These are phyloP conservation scores for Globisporangium splendens DNA, from an alignment of 352 stramenopile species.

Conservation along the genomic window DNA sequence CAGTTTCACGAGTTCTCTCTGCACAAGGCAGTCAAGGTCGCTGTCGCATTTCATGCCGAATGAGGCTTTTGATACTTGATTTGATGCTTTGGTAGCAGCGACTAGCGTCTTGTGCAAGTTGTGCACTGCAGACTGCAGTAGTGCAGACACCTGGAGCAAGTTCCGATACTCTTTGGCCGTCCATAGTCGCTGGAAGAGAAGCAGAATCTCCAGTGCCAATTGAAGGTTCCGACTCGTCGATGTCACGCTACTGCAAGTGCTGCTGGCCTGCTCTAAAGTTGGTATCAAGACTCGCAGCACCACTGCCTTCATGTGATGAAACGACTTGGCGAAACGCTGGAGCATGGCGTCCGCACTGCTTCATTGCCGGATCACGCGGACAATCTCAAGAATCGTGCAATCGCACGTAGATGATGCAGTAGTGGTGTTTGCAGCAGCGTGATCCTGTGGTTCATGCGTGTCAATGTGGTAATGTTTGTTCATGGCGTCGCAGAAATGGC, in stretches of 20 bases:
- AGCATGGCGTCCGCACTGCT: conserved; percentile 1
- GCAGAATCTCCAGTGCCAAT: not conserved
- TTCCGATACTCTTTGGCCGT: not conserved
- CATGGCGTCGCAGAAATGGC: conserved; percentile 1
- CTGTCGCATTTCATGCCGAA: conserved; percentile 5
- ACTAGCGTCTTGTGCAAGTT: not conserved
- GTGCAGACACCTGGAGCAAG: not conserved
- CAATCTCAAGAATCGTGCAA: conserved; percentile 1
- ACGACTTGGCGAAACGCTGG: not conserved
- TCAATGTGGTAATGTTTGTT: not conserved
- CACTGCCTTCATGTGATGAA: not conserved
- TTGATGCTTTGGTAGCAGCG: not conserved
- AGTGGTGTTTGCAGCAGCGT: not conserved
- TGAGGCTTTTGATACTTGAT: not conserved
- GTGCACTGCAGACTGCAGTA: not conserved
- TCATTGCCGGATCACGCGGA: conserved; percentile 10
- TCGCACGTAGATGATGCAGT: no score
- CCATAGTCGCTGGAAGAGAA: not conserved
- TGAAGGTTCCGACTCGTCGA: not conserved
- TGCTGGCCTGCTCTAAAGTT: not conserved
- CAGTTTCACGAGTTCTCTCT: not conserved
- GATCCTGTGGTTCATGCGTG: not conserved
- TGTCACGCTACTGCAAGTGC: not conserved
- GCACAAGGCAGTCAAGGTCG: conserved; percentile 9
- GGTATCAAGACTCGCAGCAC: conserved; percentile 1